Percentiles rank a stretch among this genome's conserved stretches.
Conservation (phyloP, 495 filamentous ascomycete species). For the Mycothermus thermophilus region DNA sequence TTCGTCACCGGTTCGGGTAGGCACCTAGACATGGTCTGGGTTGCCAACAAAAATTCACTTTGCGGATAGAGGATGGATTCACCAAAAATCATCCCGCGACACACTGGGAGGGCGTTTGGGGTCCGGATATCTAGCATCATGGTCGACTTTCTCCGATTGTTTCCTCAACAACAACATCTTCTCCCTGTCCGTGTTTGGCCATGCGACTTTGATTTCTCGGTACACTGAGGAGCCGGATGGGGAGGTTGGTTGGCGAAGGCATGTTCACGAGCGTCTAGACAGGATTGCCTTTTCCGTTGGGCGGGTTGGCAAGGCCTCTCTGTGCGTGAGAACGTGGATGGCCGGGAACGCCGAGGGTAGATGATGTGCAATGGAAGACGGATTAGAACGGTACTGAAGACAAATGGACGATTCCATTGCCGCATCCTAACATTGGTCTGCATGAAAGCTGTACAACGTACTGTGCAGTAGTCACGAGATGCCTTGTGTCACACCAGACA, state of each 20-base stretch:
- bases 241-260: constrained; percentile 40
- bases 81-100: constrained; percentile 37
- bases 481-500: too few relatives aligned
- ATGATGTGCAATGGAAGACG: constrained; percentile 25
- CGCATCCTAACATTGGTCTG: too few relatives aligned
- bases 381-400: too few relatives aligned
- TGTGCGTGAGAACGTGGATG: constrained; percentile 44
- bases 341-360: constrained; percentile 41
- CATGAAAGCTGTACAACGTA: too few relatives aligned
- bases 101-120: constrained; percentile 45
- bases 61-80: constrained; percentile 68
- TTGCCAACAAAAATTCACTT: constrained; percentile 31
- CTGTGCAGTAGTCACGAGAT: too few relatives aligned
- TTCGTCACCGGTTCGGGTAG: too few relatives aligned
- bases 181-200: too few relatives aligned
- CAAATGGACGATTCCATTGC: constrained; percentile 43
- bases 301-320: too few relatives aligned
- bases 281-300: too few relatives aligned
- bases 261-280: constrained; percentile 34
- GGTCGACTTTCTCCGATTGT: constrained; percentile 23
- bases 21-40: constrained; percentile 34
- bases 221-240: constrained; percentile 35
- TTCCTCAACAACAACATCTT: constrained; percentile 15
- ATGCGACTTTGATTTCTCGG: too few relatives aligned
- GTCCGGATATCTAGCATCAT: constrained; percentile 83